Percentiles rank a stretch among this genome's conserved stretches.
Conservation (phyloP, 2,329 filamentous ascomycete species). For the Neoarthrinium moseri region DNA sequence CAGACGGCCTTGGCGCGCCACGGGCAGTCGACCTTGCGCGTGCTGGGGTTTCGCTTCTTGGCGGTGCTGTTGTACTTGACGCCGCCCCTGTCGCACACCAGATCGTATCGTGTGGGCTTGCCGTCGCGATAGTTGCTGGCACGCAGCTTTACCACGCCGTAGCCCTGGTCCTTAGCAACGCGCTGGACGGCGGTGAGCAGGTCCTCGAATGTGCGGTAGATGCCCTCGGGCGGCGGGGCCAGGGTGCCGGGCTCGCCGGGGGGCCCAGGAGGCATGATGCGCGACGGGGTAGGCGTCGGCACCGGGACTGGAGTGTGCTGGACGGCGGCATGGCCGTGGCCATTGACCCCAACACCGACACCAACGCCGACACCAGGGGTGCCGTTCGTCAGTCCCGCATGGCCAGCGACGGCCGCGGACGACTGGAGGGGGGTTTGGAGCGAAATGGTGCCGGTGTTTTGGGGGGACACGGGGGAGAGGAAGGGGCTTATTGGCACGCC, state of each 20-base stretch:
- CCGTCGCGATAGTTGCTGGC: conserved; percentile 64
- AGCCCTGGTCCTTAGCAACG: conserved; percentile 61
- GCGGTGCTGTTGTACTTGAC: conserved; percentile 66
- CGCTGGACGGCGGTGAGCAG: conserved; percentile 57
- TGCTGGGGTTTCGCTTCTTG: conserved; percentile 63
- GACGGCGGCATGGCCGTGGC: conserved; percentile 9
- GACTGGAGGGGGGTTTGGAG: conserved; percentile 25
- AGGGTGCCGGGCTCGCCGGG: conserved; percentile 32
- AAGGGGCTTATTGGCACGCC: too few species aligned
- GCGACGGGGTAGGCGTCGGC: conserved; percentile 12
- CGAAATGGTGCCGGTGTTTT: conserved; percentile 32
- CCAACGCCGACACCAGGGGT: conserved; percentile 27
- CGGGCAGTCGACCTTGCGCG: conserved; percentile 63
- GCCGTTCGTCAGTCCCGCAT: conserved; percentile 21
- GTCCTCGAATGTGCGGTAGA: conserved; percentile 59
- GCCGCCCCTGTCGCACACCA: conserved; percentile 62
- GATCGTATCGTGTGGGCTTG: conserved; percentile 61
- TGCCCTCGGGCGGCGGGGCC: conserved; percentile 57
- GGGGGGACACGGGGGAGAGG: conserved; percentile 3
- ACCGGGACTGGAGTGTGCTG: conserved; percentile 14
- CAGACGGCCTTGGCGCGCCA: conserved; percentile 64
- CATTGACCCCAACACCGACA: too few species aligned
- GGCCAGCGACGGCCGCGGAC: conserved; percentile 30
- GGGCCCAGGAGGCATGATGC: conserved; percentile 7
- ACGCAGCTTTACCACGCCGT: conserved; percentile 61